Conservation (phyloP, 2,329 filamentous ascomycete species). For the Pestalotiopsis sp. region DNA sequence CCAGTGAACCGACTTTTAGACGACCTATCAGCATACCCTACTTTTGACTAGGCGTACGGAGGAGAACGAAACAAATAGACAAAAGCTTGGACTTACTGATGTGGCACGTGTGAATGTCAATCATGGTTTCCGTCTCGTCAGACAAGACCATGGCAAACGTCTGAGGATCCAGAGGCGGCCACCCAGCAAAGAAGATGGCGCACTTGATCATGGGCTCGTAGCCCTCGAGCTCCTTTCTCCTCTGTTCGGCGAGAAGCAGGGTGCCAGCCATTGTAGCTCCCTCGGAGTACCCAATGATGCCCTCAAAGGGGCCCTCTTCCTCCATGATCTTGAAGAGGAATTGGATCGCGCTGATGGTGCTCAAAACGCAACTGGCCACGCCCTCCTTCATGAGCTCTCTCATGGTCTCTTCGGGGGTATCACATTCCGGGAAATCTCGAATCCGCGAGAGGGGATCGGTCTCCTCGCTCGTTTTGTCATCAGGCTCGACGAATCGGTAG, state of each 20-base stretch:
- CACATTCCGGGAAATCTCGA: constrained; percentile 52
- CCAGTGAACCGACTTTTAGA: constrained; percentile 48
- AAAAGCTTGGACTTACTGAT: constrained; percentile 38
- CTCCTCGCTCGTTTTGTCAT: constrained; percentile 40
- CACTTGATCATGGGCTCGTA: constrained; percentile 42
- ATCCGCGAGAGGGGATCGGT: constrained; percentile 51
- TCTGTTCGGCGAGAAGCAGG: constrained; percentile 29
- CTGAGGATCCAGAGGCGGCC: constrained; percentile 49
- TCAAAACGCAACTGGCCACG: constrained; percentile 36
- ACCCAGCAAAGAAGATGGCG: constrained; percentile 53
- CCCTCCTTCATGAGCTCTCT: constrained; percentile 46
- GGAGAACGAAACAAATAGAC: neutral
- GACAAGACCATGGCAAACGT: constrained; percentile 45
- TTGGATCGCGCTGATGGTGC: constrained; percentile 41
- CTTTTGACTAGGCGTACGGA: neutral
- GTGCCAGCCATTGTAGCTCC: constrained; percentile 31
- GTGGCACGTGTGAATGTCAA: constrained; percentile 53
- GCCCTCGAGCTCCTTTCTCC: constrained; percentile 24
- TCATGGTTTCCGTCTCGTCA: constrained; percentile 48
- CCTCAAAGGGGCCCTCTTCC: constrained; percentile 31
- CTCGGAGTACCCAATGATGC: constrained; percentile 32
- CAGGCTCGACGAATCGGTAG: constrained; percentile 55
- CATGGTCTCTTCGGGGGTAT: constrained; percentile 56
- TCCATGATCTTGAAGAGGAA: constrained; percentile 36
- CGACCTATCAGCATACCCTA: constrained; percentile 17